Conservation (phyloP, 176 grass and related monocot species). For the Rhynchospora breviuscula region DNA sequence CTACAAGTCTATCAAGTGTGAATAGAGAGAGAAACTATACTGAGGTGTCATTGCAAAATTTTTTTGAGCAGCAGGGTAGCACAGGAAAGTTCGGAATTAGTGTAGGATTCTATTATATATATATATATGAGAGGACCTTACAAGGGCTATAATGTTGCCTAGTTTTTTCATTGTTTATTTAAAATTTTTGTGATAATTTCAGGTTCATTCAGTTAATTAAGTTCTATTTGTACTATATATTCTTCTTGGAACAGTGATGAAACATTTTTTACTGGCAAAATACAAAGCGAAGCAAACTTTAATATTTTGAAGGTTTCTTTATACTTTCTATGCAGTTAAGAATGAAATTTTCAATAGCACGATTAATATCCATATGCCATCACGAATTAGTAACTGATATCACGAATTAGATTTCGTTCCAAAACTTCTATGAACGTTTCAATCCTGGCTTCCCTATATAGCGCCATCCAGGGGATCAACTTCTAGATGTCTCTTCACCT, state of each 20-base stretch:
- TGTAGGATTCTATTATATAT: conserved; percentile 63
- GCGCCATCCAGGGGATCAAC: too few relatives aligned
- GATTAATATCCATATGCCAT: conserved; percentile 18
- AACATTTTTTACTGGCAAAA: conserved; percentile 36
- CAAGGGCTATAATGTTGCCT: conserved; percentile 28
- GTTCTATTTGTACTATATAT: conserved; percentile 39
- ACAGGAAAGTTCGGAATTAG: conserved; percentile 48
- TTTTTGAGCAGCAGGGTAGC: conserved; percentile 41
- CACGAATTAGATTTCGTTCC: too few relatives aligned
- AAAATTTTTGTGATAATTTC: conserved; percentile 33
- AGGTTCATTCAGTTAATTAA: conserved; percentile 4
- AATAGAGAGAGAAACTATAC: conserved; percentile 32
- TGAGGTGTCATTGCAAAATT: conserved; percentile 43
- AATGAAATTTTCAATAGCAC: conserved; percentile 15
- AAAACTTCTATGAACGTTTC: too few relatives aligned
- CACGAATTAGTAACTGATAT: neutral
- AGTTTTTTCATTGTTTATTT: conserved; percentile 45
- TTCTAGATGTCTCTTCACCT: too few relatives aligned
- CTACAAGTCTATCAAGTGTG: conserved; percentile 96
- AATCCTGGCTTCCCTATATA: too few relatives aligned
- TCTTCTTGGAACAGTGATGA: conserved; percentile 38
- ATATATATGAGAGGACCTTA: conserved; percentile 61
- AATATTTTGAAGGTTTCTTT: conserved; percentile 10
- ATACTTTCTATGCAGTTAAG: conserved; percentile 31
- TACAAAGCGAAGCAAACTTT: conserved; percentile 19